Evolutionary conservation across 768 basidiomycete species (phyloP).

Genomic region (Amanita jacksonii): DNA sequence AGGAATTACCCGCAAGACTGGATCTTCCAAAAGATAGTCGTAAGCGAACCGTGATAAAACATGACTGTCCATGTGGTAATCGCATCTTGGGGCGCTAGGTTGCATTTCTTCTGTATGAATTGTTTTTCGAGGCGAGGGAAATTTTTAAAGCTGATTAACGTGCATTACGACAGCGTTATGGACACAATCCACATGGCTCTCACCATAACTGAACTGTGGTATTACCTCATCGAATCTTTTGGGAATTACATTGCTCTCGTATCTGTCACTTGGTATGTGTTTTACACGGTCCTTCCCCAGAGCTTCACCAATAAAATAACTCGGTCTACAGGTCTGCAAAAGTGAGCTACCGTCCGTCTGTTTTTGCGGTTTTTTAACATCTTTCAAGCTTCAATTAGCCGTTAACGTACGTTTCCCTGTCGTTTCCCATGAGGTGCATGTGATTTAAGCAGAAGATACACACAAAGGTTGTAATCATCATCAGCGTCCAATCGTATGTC

Average conservation of each 20-base stretch:
- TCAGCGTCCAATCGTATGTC: background rate
- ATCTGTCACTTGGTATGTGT: background rate
- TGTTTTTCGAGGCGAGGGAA: background rate
- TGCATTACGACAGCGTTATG: background rate
- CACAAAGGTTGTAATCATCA: background rate
- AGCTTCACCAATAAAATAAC: no score
- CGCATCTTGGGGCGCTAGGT: background rate
- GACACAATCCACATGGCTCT: background rate
- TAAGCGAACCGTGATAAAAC: no score
- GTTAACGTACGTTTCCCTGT: background rate
- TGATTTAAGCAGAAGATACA: no score
- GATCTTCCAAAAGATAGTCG: conserved; percentile 8
- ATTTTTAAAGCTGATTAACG: background rate
- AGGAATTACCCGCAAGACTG: conserved; percentile 10
- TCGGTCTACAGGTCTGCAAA: no score
- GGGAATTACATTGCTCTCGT: background rate
- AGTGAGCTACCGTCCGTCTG: no score
- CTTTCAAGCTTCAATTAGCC: background rate
- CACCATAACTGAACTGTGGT: background rate
- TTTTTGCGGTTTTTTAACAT: no score
- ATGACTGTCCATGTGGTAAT: no score
- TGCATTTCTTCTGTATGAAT: background rate
- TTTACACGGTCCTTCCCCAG: no score
- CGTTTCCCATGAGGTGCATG: no score
- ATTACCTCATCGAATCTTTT: conserved; percentile 1